Evolutionary conservation across 2,329 filamentous ascomycete genomes (phyloP), one percentile per base, ranked within the genome.

Genomic region (Teratosphaeriaceae sp.): DNA sequence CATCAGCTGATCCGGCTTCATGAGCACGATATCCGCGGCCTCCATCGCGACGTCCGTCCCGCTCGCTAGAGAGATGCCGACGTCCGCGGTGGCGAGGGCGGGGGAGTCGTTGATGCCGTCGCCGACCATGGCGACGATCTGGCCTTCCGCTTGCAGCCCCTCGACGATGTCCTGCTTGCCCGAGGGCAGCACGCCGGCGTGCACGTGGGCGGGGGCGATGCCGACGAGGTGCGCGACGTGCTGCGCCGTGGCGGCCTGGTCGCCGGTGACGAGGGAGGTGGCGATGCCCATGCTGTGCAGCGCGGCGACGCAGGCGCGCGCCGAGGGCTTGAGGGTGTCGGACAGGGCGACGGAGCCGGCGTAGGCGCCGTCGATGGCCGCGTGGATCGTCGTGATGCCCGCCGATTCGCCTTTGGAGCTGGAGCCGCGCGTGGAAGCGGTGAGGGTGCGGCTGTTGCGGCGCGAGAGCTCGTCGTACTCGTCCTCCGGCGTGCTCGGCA

Each of bases 101-200:
- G 92, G 92, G 0, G 88, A 95, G 69, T 98, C 92, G 66, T 98
- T 98, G 75, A 98, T 96, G 31, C 92, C 92, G 64, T 98, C 92
- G 40, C 92, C 89, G 12, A 97, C 89, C 92, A 98, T 98, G 53
- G 87, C 92, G 20, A 97, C 87, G 38, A 84, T 73, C 55, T 88
- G 78, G 47, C 88, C 88, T 39, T 73, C 65, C 0, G 74, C 71
- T 67, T 96, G 88, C 15, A 97, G 75, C 42, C 83, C 71, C 38
- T 80, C 78, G 55, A 98, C 76, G 53, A 97, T 94, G 21, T 76
- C 72, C 62, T 94, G 89, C 63, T 98, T 98, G 67, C 94, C 85
- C 50, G 88, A 83, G 0, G 92, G 92, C 3, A 85, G 88, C 37
- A 90, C 85, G n/a, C 86, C 85, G 11, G 92, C 88, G 59, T 83